Evolutionary conservation across 805 yeast genomes (phyloP), one percentile per base, ranked within the genome.

Genomic region (Clavispora asparagi): DNA sequence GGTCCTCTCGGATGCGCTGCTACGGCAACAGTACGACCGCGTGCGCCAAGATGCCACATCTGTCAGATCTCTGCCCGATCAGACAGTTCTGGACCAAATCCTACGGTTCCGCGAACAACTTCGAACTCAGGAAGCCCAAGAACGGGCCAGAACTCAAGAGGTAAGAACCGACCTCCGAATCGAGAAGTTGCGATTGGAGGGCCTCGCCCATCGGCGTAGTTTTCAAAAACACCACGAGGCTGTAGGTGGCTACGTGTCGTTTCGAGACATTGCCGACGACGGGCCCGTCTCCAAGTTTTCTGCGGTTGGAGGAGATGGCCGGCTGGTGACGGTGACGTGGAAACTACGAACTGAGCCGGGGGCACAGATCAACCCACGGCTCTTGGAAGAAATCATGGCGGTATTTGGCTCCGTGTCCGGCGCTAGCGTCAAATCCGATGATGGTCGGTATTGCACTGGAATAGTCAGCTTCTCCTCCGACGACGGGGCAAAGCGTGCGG

Each of bases 371-470:
- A 63, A 61, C 19, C 52, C 49, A 1, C 71, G 64, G 1, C 58
- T 69, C 2, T 56, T 78, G 17, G 23, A 36, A 19, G 58, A 64
- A 40, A 59, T 78, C 26, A 74, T 78, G 80, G 53, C 54, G 16
- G 70, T 70, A 1, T 78, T 78, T 58, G 83, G 83, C 1, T 51
- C 62, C 0, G 56, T 77, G 12, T 28, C 50, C 1, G 46, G 49
- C 6, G 38, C 42, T 13, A 29, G 45, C 12, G 39, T 46, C 13
- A 41, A 41, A 27, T 28, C 32, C 38, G 6, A 30, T 27, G 32
- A 56, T n/a, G 53, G 45, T 7, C 52, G 66, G 40, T 76, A 76
- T 50, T 69, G 65, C 42, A 58, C 63, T 27, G 82, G 76, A 0
- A 41, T 57, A 0, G 61, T 78, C 2, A 60, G 54, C 31, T 79